Conservation (phyloP, 495 filamentous ascomycete species). For the Hyaloscypha bicolor region DNA sequence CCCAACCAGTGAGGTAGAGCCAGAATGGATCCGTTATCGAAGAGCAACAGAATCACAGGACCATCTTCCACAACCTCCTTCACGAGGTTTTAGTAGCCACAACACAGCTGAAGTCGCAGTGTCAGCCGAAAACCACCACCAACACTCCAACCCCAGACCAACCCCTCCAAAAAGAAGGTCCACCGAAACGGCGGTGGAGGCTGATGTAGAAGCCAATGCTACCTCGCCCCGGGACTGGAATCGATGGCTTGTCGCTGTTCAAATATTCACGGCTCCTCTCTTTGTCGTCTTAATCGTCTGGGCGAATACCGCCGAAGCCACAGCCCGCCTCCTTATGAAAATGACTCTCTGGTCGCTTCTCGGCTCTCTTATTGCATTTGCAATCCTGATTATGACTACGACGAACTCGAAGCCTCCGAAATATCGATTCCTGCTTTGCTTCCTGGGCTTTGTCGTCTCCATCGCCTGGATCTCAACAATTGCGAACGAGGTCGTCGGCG, state of each 20-base stretch:
- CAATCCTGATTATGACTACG: slow-evolving; percentile 64
- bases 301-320: slow-evolving; percentile 62
- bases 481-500: slow-evolving; percentile 92
- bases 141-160: slow-evolving; percentile 25
- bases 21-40: slow-evolving; percentile 57
- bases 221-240: slow-evolving; percentile 69
- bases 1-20: slow-evolving; percentile 42
- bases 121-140: slow-evolving; percentile 24
- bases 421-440: slow-evolving; percentile 77
- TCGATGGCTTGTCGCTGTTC: slow-evolving; percentile 82
- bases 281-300: slow-evolving; percentile 79
- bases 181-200: background rate
- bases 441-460: slow-evolving; percentile 86
- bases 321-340: slow-evolving; percentile 50
- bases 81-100: slow-evolving; percentile 18
- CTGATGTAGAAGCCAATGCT: slow-evolving; percentile 3
- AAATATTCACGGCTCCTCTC: slow-evolving; percentile 85
- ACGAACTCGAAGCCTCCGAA: slow-evolving; percentile 56
- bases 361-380: slow-evolving; percentile 66
- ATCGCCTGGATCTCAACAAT: slow-evolving; percentile 97
- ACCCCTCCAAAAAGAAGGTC: slow-evolving; percentile 13
- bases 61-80: slow-evolving; percentile 16
- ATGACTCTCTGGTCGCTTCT: slow-evolving; percentile 71
- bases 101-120: slow-evolving; percentile 28
- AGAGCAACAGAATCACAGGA: slow-evolving; percentile 29